Conservation (phyloP, 805 yeast species). For the Candida golubevii region DNA sequence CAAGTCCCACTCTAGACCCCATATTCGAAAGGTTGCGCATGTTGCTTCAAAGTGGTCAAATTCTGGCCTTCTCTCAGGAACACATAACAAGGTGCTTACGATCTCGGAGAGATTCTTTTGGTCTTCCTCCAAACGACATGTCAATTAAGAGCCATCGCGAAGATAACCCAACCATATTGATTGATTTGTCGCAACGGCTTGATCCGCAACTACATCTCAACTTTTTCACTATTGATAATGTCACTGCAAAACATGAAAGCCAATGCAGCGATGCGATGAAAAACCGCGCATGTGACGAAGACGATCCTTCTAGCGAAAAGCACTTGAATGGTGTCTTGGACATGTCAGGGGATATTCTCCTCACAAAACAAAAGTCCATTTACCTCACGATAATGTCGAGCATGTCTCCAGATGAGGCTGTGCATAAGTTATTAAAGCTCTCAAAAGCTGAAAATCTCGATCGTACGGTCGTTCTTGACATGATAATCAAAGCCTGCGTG, state of each 20-base stretch:
- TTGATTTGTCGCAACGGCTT: constrained; percentile 51
- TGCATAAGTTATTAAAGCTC: constrained; percentile 70
- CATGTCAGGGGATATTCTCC: too few relatives aligned
- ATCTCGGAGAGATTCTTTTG: constrained; percentile 11
- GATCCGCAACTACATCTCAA: constrained; percentile 46
- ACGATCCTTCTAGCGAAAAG: neutral
- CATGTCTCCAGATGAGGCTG: constrained; percentile 88
- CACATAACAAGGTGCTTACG: constrained; percentile 8
- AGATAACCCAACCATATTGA: constrained; percentile 52
- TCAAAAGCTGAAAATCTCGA: constrained; percentile 17
- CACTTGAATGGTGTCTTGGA: neutral
- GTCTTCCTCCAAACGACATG: constrained; percentile 10
- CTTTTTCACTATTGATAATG: constrained; percentile 31
- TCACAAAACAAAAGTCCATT: constrained; percentile 60
- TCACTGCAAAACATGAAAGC: too few relatives aligned
- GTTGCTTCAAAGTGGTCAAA: constrained; percentile 51
- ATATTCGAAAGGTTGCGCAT: constrained; percentile 59
- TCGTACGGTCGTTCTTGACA: constrained; percentile 51
- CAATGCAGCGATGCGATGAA: too few relatives aligned
- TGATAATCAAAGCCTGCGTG: constrained; percentile 74
- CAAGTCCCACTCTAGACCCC: constrained; percentile 42
- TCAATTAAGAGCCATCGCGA: constrained; percentile 12
- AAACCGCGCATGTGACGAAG: neutral
- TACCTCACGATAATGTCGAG: constrained; percentile 85
- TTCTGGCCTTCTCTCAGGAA: constrained; percentile 6